Evolutionary conservation across 495 filamentous ascomycete species (phyloP).

Genomic region (Platismatia glauca): DNA sequence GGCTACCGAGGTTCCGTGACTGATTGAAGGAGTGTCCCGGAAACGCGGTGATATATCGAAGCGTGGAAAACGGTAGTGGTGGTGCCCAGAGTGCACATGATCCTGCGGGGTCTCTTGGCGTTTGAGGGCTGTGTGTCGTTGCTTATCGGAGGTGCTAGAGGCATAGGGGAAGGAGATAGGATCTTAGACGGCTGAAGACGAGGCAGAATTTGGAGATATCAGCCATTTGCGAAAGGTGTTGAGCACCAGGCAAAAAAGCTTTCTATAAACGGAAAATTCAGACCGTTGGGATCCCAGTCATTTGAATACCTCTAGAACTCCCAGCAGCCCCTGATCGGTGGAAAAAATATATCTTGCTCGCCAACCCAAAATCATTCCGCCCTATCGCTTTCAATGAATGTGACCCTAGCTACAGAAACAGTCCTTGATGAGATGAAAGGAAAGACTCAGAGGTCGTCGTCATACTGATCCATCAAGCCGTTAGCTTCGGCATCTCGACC

Average conservation of each 20-base stretch:
- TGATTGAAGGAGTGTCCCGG: too few relatives aligned
- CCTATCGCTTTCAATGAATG: neutral
- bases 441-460: constrained; percentile 55
- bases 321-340: constrained; percentile 2
- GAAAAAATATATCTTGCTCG: neutral
- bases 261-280: constrained; percentile 5
- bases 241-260: neutral
- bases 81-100: neutral
- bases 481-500: constrained; percentile 16
- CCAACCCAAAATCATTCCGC: neutral
- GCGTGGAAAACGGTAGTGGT: too few relatives aligned
- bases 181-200: neutral
- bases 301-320: neutral
- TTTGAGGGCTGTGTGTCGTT: neutral
- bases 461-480: constrained; percentile 84
- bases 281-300: neutral
- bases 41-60: too few relatives aligned
- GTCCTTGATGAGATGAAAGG: neutral
- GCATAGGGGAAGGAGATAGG: neutral
- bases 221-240: neutral
- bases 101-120: neutral
- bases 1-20: too few relatives aligned
- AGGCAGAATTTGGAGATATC: neutral
- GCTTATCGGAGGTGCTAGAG: neutral
- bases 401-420: neutral